Evolutionary conservation across 202 grass and related monocot genomes (phyloP).

Genomic region (Saccharum hybrid): DNA sequence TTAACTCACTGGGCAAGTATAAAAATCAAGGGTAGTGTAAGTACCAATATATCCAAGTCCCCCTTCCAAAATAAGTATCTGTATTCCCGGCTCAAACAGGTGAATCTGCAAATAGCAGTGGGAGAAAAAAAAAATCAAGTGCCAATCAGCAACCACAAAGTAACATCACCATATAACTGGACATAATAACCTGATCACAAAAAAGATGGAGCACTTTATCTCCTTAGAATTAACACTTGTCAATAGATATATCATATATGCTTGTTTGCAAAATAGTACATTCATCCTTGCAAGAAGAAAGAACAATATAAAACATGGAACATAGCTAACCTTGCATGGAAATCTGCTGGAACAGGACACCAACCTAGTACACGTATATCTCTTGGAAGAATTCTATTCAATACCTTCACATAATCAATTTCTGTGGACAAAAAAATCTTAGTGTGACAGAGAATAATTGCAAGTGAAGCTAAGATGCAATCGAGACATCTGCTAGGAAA

Average conservation of each 20-base stretch:
- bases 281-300: constrained; percentile 30
- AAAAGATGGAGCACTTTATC: constrained; percentile 9
- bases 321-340: constrained; percentile 83
- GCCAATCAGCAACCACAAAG: neutral
- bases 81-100: constrained; percentile 90
- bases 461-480: constrained; percentile 32
- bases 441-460: constrained; percentile 29
- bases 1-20: constrained; percentile 11
- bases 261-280: constrained; percentile 6
- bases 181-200: constrained; percentile 4
- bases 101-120: constrained; percentile 69
- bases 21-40: constrained; percentile 43
- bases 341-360: constrained; percentile 79
- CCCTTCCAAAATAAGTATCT: constrained; percentile 93
- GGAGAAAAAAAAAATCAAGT: constrained; percentile 21
- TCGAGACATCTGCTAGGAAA: constrained; percentile 14
- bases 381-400: constrained; percentile 83
- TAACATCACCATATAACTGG: constrained; percentile 25
- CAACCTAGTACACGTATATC: constrained; percentile 93
- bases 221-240: constrained; percentile 9
- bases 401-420: constrained; percentile 93
- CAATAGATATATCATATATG: neutral
- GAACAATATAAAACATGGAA: neutral
- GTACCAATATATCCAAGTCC: constrained; percentile 65
- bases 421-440: constrained; percentile 57